A percentile compares a stretch with the other conserved stretches of the same genome.
Evolutionary conservation across 2,329 filamentous ascomycete genomes (phyloP).

Genomic region (Beauveria sp.): DNA sequence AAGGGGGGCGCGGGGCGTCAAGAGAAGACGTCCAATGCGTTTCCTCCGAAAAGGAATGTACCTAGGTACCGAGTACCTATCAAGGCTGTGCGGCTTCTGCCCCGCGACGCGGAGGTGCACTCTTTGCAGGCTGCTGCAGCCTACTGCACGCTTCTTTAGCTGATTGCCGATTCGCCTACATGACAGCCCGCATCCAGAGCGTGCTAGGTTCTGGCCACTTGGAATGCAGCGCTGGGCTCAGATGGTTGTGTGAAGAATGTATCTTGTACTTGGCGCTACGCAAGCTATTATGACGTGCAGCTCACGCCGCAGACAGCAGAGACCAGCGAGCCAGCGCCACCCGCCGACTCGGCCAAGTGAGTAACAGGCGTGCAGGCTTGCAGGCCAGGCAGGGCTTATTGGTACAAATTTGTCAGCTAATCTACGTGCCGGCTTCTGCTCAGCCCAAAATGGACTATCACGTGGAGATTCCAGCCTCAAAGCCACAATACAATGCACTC

Average conservation of each 20-base stretch:
- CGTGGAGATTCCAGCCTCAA: constrained; percentile 2
- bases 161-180: neutral
- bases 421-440: neutral
- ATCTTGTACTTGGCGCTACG: neutral
- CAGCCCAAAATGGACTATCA: neutral
- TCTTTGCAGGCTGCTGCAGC: neutral
- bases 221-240: neutral
- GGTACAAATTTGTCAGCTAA: neutral
- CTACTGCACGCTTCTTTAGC: neutral
- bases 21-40: too few species aligned
- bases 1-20: neutral
- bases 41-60: neutral
- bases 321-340: neutral
- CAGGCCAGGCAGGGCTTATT: too few species aligned
- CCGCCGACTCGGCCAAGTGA: neutral
- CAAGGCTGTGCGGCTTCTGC: too few species aligned
- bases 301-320: neutral
- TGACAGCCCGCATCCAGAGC: neutral
- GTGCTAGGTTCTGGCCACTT: neutral
- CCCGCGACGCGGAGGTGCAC: too few species aligned
- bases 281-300: constrained; percentile 1
- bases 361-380: neutral
- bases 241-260: neutral
- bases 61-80: neutral
- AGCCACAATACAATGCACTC: neutral